Evolutionary conservation across 768 basidiomycete genomes (phyloP).

Genomic region (Mrakia gelida): DNA sequence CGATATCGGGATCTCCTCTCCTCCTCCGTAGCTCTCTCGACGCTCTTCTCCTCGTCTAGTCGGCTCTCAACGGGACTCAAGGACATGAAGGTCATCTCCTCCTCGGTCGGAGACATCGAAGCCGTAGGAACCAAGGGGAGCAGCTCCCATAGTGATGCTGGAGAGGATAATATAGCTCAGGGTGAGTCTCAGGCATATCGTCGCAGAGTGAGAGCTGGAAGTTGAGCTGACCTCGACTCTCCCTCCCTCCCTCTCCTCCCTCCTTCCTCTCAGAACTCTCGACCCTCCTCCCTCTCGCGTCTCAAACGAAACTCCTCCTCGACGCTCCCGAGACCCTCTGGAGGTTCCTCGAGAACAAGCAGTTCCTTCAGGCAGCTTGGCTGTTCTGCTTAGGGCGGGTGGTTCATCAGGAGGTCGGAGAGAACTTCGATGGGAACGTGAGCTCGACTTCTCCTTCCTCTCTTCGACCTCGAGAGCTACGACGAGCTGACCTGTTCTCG

Average conservation of each 20-base stretch:
- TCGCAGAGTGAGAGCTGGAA: background rate
- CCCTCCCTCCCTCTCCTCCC: background rate
- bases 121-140: background rate
- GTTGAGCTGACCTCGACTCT: background rate
- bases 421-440: constrained; percentile 5
- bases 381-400: constrained; percentile 29
- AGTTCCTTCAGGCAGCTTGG: constrained; percentile 27
- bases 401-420: constrained; percentile 25
- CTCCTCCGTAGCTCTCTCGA: constrained; percentile 28
- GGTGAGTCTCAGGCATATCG: background rate
- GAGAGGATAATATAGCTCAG: constrained; percentile 21
- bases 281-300: constrained; percentile 19
- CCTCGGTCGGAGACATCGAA: constrained; percentile 21
- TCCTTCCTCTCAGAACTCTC: constrained; percentile 17
- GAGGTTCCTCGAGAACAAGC: constrained; percentile 27
- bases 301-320: constrained; percentile 31
- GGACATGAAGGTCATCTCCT: constrained; percentile 23
- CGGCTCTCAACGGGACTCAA: constrained; percentile 26
- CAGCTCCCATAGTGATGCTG: constrained; percentile 16
- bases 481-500: background rate
- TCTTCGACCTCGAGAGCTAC: background rate
- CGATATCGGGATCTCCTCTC: constrained; percentile 32
- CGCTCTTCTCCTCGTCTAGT: constrained; percentile 27
- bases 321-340: constrained; percentile 32
- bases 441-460: background rate